Base-by-base conservation (phyloP, 1,284 basidiomycete species). In the Neolentinus lepideus region DNA sequence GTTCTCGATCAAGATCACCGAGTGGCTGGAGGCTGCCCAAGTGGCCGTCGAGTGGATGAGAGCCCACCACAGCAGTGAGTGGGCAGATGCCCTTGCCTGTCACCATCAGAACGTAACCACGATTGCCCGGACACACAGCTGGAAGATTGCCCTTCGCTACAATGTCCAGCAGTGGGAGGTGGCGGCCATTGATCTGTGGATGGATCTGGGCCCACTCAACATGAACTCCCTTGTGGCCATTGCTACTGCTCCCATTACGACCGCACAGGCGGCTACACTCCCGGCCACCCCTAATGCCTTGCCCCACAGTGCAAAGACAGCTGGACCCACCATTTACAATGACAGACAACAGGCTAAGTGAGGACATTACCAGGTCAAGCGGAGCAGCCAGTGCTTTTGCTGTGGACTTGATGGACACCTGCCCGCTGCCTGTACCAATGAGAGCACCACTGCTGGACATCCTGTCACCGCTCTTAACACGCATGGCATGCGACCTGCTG, bases 131-230 rank as follows among this genome's bases (percentile, higher is more conserved):
- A 10, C 45, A 9, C 45, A 47, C 19, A 54, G 43, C 14, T 67
- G 62, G 64, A 29, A 55, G 0, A 38, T 67, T 3, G 67, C 67
- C 0, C 53, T 64, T 12, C 56, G 57, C 19, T 70, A 70, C 38
- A 64, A 69, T 54, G 65, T 68, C 35, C 59, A 61, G 50, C 66
- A 69, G 43, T 57, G 64, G 0, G 57, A 60, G 16, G 25, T 60
- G 1, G 56, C 60, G 1, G 63, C 63, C 1, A 14, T n/a, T 2
- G 46, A 67, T 29, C 59, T 31, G 1, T 2, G 19, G 2, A 64
- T 67, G 55, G 64, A 70, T 53, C 47, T 65, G 12, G 10, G 26
- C 45, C 45, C 21, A 1, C 25, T 33, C 19, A 19, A 47, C 45
- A 10, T 9, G 8, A 21, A 19, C 21, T 9, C 45, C 9, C 19